Conservation (phyloP, 495 filamentous ascomycete species). For the Immersiella caudata region DNA sequence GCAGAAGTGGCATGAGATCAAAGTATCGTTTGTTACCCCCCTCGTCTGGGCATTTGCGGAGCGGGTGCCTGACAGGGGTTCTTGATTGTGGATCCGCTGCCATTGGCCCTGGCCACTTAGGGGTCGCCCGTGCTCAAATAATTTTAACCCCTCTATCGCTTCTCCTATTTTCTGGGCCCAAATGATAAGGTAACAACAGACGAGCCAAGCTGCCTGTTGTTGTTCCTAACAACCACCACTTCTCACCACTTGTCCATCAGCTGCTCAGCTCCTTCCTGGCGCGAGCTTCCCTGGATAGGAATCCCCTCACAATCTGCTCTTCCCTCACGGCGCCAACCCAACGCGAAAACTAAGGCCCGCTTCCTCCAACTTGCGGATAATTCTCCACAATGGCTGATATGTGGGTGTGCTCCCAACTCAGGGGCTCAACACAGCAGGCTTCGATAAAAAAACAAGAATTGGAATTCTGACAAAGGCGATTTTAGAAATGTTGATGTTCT, state of each 20-base stretch:
- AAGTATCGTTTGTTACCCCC: not conserved
- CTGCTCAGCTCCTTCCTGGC: not conserved
- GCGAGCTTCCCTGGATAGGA: not conserved
- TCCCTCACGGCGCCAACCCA: not conserved
- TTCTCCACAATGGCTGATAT: constrained; percentile 41
- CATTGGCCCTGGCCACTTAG: constrained; percentile 8
- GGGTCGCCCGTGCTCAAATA: constrained; percentile 15
- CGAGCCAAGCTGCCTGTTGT: constrained; percentile 6
- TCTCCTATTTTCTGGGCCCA: constrained; percentile 22
- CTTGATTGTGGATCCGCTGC: constrained; percentile 14
- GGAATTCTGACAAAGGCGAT: constrained; percentile 25
- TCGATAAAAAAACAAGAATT: not conserved
- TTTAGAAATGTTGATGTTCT: constrained; percentile 90
- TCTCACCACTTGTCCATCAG: not conserved
- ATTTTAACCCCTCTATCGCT: constrained; percentile 29
- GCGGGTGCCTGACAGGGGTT: constrained; percentile 13
- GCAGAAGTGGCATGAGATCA: not conserved
- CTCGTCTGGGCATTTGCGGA: not conserved
- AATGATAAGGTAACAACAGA: constrained; percentile 27
- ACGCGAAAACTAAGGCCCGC: not conserved
- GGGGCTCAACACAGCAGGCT: not conserved
- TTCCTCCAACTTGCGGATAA: not conserved
- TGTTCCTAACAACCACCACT: constrained; percentile 3
- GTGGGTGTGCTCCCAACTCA: constrained; percentile 26
- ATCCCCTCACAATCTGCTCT: not conserved